Percentiles rank a stretch among this genome's conserved stretches.
Conservation (phyloP, 192 early-diverging fungal genomes). For the Bifiguratus adelaidae region DNA sequence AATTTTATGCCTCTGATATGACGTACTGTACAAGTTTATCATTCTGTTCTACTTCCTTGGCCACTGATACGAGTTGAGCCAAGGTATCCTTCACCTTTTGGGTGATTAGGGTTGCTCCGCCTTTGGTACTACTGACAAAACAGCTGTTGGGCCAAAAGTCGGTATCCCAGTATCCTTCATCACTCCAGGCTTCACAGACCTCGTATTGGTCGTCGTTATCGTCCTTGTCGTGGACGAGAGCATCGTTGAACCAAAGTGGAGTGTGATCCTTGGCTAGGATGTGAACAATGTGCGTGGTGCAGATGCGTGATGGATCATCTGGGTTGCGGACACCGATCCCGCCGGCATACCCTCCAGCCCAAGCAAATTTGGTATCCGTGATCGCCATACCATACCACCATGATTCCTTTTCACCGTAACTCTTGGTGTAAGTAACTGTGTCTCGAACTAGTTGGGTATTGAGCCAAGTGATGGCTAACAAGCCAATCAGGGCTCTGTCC, state of each 20-base stretch:
- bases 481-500: conserved; percentile 25
- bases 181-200: too few species aligned
- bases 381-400: conserved; percentile 59
- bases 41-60: too few species aligned
- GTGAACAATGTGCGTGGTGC: conserved; percentile 34
- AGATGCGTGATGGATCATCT: conserved; percentile 15
- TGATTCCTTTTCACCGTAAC: conserved; percentile 61
- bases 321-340: conserved; percentile 33
- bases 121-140: too few species aligned
- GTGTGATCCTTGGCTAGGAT: conserved; percentile 19
- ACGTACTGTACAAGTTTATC: too few species aligned
- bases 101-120: too few species aligned
- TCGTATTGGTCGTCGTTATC: conserved; percentile 16
- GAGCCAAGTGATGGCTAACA: conserved; percentile 42
- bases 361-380: conserved; percentile 39
- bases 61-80: too few species aligned
- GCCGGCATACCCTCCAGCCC: conserved; percentile 31
- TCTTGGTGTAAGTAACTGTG: conserved; percentile 24
- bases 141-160: too few species aligned
- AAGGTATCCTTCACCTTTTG: too few species aligned
- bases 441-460: conserved; percentile 41
- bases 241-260: conserved; percentile 43
- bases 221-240: conserved; percentile 34
- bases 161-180: too few species aligned
- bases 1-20: too few species aligned